These are phyloP conservation scores for Carex pumila DNA, from an alignment of 176 grass and related monocot genomes.

Conservation along the genomic window DNA sequence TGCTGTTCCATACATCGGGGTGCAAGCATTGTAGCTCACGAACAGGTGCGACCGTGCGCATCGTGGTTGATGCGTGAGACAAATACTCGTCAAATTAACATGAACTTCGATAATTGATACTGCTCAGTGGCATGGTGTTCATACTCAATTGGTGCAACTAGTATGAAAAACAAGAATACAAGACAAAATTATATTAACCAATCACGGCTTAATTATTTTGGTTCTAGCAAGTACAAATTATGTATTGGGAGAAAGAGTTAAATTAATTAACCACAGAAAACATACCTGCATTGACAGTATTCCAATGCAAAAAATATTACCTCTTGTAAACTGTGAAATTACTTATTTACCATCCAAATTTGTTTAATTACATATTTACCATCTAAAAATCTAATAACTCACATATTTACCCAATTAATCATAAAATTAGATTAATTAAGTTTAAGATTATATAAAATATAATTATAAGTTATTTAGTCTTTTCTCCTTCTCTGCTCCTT, in stretches of 20 bases:
- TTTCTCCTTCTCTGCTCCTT: too few species aligned
- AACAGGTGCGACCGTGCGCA: background rate
- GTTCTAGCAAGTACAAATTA: background rate
- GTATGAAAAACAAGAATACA: background rate
- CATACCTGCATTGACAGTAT: conserved; percentile 23
- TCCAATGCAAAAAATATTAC: background rate
- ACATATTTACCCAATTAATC: too few species aligned
- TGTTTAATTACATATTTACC: too few species aligned
- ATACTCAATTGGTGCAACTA: background rate
- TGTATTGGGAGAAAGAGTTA: background rate
- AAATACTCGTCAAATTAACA: background rate
- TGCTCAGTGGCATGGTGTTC: too few species aligned
- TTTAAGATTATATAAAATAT: too few species aligned
- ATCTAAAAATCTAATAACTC: too few species aligned
- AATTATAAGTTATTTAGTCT: too few species aligned
- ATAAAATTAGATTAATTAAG: too few species aligned
- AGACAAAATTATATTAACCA: background rate
- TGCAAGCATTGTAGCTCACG: background rate
- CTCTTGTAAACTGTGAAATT: too few species aligned
- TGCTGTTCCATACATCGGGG: background rate
- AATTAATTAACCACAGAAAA: conserved; percentile 31
- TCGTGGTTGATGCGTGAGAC: background rate
- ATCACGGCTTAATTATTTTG: background rate
- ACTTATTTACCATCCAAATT: too few species aligned
- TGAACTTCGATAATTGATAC: background rate